These are phyloP conservation scores for barrel medic (Medicago truncatula) DNA, from an alignment of 306 rosid genomes.

Conservation along the genomic window DNA sequence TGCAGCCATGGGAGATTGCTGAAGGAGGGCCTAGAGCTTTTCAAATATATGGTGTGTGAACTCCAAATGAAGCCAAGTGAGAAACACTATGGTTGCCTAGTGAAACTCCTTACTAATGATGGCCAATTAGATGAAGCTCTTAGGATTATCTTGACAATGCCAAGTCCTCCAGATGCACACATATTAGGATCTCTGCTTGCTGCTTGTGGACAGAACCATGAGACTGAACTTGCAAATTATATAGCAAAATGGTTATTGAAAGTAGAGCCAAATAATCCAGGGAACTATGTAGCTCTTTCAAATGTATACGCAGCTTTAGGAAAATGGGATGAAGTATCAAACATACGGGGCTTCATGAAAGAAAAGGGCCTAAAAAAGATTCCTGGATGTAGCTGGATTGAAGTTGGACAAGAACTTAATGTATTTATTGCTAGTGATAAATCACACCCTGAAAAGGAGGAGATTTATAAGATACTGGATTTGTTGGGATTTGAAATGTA, in stretches of 20 bases:
- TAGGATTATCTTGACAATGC: constrained; percentile 57
- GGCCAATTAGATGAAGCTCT: constrained; percentile 76
- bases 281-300: constrained; percentile 81
- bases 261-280: constrained; percentile 75
- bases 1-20: constrained; percentile 72
- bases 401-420: constrained; percentile 66
- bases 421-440: constrained; percentile 71
- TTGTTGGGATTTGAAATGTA: constrained; percentile 61
- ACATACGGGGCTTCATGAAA: constrained; percentile 68
- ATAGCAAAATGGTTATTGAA: constrained; percentile 58
- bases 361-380: constrained; percentile 65
- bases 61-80: constrained; percentile 61
- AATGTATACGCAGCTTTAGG: constrained; percentile 69
- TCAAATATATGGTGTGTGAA: constrained; percentile 64
- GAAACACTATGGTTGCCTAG: constrained; percentile 71
- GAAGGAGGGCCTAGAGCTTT: constrained; percentile 67
- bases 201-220: constrained; percentile 64
- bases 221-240: constrained; percentile 62
- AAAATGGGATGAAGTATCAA: constrained; percentile 74
- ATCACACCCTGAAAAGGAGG: constrained; percentile 66
- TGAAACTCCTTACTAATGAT: constrained; percentile 64
- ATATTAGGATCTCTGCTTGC: constrained; percentile 74
- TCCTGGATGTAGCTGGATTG: constrained; percentile 89
- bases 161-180: constrained; percentile 72
- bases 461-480: constrained; percentile 57